phyloP scores from a whole-genome alignment of 495 filamentous ascomycete species.

The Neurospora sp. region DNA sequence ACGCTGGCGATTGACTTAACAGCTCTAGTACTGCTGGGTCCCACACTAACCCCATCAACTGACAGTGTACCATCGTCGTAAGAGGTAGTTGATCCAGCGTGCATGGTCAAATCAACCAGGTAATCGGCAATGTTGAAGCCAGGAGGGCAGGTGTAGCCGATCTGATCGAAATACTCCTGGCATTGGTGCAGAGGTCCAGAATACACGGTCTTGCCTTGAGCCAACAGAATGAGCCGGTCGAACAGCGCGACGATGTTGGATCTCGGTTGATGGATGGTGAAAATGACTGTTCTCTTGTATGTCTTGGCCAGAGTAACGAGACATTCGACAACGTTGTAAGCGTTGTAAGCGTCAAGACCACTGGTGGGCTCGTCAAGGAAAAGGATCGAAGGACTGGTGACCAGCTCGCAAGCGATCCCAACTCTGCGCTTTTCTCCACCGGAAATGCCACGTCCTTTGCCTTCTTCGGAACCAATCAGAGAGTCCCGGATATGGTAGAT shows the following conservation, averaged over 20 bases:
- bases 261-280: conserved; percentile 97
- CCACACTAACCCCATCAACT: conserved; percentile 56
- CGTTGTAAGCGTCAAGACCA: conserved; percentile 90
- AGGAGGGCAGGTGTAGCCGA: conserved; percentile 85
- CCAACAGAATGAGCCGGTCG: conserved; percentile 82
- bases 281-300: conserved; percentile 92
- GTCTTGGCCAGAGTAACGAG: conserved; percentile 89
- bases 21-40: conserved; percentile 81
- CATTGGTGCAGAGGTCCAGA: conserved; percentile 84
- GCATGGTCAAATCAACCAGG: conserved; percentile 95
- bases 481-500: conserved; percentile 89
- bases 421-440: conserved; percentile 94
- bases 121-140: conserved; percentile 99
- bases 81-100: conserved; percentile 44
- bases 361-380: conserved; percentile 97
- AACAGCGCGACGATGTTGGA: conserved; percentile 99
- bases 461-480: conserved; percentile 95
- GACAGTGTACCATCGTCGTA: conserved; percentile 46
- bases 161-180: conserved; percentile 82
- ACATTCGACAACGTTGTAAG: conserved; percentile 95
- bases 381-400: conserved; percentile 93
- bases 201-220: conserved; percentile 82
- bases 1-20: conserved; percentile 83
- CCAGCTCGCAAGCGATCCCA: conserved; percentile 93
- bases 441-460: conserved; percentile 86